Base-by-base conservation (phyloP, 2,329 filamentous ascomycete species). In the Polytolypa hystricis region DNA sequence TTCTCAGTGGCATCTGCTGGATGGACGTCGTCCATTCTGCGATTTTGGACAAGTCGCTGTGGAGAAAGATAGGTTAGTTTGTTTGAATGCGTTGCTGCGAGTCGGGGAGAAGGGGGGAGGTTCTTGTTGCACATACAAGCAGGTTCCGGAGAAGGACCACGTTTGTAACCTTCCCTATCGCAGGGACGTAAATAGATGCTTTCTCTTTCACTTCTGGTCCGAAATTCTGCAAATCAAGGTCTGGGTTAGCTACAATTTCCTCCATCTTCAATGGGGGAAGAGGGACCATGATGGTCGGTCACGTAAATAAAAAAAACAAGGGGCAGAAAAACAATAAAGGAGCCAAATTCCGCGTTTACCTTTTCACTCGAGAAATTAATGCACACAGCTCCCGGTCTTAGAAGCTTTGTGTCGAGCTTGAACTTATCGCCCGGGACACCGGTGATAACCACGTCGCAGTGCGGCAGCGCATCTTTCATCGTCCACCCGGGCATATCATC, bases 291-390 rank as follows among this genome's bases (percentile, higher is more conserved):
- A n/a, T n/a, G n/a, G n/a, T n/a, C n/a, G n/a, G n/a, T n/a, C n/a
- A n/a, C n/a, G n/a, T n/a, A n/a, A n/a, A n/a, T n/a, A n/a, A n/a
- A n/a, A n/a, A n/a, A n/a, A n/a, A n/a, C n/a, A n/a, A n/a, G n/a
- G n/a, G n/a, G n/a, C n/a, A n/a, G n/a, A n/a, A n/a, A n/a, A 1
- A 6, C 26, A 23, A 20, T 6, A 17, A 7, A 11, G n/a, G 7
- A 27, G 7, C 21, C n/a, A 25, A n/a, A 25, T 25, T 25, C 21
- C n/a, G 21, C n/a, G 21, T 25, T 25, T 52, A 75, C 73, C 70
- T 87, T 84, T 61, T 83, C 85, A 35, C 84, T 94, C 5, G 86
- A 93, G 60, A 98, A 96, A 65, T 98, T 98, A 66, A 98, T 87
- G 70, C 91, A 98, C n/a, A 94, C 84, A 19, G 84, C 87, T 32